Base-by-base conservation (phyloP, 805 yeast genomes). In the Kodamaea laetipori region DNA sequence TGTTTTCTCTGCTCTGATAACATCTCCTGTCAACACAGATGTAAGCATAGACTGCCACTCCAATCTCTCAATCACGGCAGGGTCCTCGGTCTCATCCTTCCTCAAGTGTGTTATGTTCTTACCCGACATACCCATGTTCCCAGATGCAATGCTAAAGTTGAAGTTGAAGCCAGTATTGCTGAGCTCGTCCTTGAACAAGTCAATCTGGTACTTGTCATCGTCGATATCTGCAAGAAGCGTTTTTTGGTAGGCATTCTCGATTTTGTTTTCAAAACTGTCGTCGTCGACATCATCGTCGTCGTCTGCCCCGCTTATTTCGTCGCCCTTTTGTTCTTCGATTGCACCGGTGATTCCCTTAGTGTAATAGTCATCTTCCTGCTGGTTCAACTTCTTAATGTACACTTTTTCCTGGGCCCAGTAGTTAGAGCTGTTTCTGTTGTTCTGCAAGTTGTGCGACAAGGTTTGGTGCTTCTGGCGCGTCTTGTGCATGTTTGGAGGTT, bases 41-140 rank as follows among this genome's bases (percentile, higher is more conserved):
- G 86, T 77, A 38, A 94, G 73, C 96, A 94, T 89, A 0, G 92
- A 79, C 64, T 94, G 98, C 99, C 99, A 94, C 64, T 90, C 96
- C 9, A 90, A 69, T 38, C 98, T 74, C 58, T 90, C 97, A 8
- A 81, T 55, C 6, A 84, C 81, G 10, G 68, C 67, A 1, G 77
- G 75, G 51, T 72, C 75, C 37, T 68, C 73, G 15, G 65, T 59
- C 16, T 54, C 60, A 65, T 63, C 77, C 52, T 60, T 46, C 53
- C 65, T 54, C 49, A 71, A 61, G 61, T 50, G 74, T 36, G 54
- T 63, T 39, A 56, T 60, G 55, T 52, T 68, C 64, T 60, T 60
- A 52, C 30, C 67, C 35, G 61, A 63, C 49, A 41, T 23, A 28
- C 47, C 25, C 33, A 25, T n/a, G 21, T 15, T 33, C 4, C 54